Evolutionary conservation across 805 yeast species (phyloP).

Genomic region (Zygosaccharomyces pseudorouxii): DNA sequence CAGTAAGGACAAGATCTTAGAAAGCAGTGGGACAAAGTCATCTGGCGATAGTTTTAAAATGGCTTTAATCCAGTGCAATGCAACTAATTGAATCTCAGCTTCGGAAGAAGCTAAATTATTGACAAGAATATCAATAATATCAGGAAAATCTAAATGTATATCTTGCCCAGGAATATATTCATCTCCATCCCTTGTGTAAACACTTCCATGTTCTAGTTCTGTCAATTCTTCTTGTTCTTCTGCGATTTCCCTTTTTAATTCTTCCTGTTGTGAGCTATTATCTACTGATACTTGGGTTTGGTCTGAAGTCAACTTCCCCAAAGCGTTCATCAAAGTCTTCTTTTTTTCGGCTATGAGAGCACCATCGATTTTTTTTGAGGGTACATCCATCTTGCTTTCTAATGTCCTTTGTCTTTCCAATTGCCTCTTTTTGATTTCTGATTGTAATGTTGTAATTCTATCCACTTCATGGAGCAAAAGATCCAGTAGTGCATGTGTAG

Average conservation of each 20-base stretch:
- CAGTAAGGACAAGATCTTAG: constrained; percentile 67
- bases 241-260: constrained; percentile 3
- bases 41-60: constrained; percentile 65
- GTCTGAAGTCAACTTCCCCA: constrained; percentile 20
- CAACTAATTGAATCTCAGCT: constrained; percentile 71
- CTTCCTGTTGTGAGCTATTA: constrained; percentile 9
- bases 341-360: constrained; percentile 32
- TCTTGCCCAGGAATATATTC: constrained; percentile 74
- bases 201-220: constrained; percentile 15
- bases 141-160: constrained; percentile 71
- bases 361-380: constrained; percentile 31
- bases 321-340: constrained; percentile 29
- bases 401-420: constrained; percentile 19
- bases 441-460: constrained; percentile 65
- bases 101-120: constrained; percentile 72
- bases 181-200: constrained; percentile 42
- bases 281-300: constrained; percentile 8
- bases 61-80: constrained; percentile 76
- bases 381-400: constrained; percentile 23
- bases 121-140: constrained; percentile 75
- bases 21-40: constrained; percentile 67
- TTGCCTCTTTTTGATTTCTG: constrained; percentile 39
- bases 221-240: constrained; percentile 6
- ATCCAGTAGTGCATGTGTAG: constrained; percentile 73
- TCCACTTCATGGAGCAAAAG: constrained; percentile 75